Evolutionary conservation across 106 monocot species (phyloP), one percentile per base, ranked within the genome.

Genomic region (Dioscorea dumetorum): DNA sequence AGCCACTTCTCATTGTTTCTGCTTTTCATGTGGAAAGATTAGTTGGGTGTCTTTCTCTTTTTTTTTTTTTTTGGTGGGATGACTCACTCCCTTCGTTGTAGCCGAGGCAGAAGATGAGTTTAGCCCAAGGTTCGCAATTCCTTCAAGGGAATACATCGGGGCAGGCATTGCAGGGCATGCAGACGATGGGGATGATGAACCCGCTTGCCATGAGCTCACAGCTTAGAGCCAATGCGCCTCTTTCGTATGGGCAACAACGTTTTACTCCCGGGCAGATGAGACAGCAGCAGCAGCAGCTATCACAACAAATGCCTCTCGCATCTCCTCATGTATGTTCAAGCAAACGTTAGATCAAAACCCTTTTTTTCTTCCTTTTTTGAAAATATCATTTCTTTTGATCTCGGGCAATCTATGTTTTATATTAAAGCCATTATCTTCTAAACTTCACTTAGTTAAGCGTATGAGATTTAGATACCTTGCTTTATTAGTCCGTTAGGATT

Each of bases 141-240:
- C 84, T 82, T 76, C 59, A 79, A 32, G 69, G 78, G 22, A 91
- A 86, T 79, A 69, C 86, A 20, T 76, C 90, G 13, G 88, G 80
- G 21, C 91, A 91, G 75, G 57, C 82, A 17, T 72, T 97, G 54
- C 87, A 88, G 63, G 88, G 88, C 31, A 84, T 91, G 78, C 95
- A 88, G 63, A 62, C 91, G 18, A 72, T 87, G 71, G 86, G 91
- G 17, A 74, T 87, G 84, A 82, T 85, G 66, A 69, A 75, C 54
- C 61, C 81, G 33, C 76, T 88, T 68, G 83, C 84, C 58, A 58
- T 88, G 61, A 86, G 73, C 73, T 62, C 76, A 61, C 94, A 95
- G 64, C 57, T 91, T 20, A 91, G 91, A 83, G 70, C 81, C 35
- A 97, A 84, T 64, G 88, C 79, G 41, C 71, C 79, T 67, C 80